phyloP scores from a whole-genome alignment of 208 protist genomes.

The Trichomonas vaginalis region DNA sequence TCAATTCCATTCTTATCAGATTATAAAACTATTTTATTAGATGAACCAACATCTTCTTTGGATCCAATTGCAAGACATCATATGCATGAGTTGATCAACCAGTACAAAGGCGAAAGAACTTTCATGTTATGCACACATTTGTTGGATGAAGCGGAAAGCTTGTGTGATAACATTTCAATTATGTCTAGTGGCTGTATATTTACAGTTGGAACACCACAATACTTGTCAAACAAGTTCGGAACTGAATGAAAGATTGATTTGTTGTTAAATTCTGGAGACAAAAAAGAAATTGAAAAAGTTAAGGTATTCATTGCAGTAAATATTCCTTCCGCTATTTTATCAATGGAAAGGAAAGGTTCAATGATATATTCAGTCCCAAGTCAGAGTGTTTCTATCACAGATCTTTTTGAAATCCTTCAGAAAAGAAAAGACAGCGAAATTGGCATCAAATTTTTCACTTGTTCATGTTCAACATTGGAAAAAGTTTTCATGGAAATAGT shows the following conservation, averaged over 20 bases:
- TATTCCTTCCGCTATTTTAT: too few species aligned
- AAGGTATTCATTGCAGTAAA: too few species aligned
- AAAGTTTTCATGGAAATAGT: too few species aligned
- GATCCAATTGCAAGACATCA: neutral
- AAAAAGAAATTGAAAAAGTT: too few species aligned
- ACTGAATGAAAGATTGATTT: slow-evolving; percentile 15
- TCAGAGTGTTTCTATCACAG: too few species aligned
- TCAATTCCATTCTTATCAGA: neutral
- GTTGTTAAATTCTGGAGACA: too few species aligned
- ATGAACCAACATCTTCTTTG: neutral
- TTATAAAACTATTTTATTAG: neutral
- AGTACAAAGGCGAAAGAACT: neutral
- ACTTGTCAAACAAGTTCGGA: neutral
- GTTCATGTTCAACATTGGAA: too few species aligned
- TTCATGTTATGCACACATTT: slow-evolving; percentile 7
- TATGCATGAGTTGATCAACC: neutral
- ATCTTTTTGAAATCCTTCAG: too few species aligned
- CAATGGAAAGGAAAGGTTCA: too few species aligned
- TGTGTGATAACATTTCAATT: neutral
- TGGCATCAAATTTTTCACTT: too few species aligned
- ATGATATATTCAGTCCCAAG: too few species aligned
- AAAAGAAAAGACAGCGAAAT: too few species aligned
- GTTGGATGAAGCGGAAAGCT: neutral
- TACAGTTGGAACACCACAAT: neutral
- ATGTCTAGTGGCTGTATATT: neutral